phyloP scores from a whole-genome alignment of 257 asterid genomes.

The Primulina eburnea region DNA sequence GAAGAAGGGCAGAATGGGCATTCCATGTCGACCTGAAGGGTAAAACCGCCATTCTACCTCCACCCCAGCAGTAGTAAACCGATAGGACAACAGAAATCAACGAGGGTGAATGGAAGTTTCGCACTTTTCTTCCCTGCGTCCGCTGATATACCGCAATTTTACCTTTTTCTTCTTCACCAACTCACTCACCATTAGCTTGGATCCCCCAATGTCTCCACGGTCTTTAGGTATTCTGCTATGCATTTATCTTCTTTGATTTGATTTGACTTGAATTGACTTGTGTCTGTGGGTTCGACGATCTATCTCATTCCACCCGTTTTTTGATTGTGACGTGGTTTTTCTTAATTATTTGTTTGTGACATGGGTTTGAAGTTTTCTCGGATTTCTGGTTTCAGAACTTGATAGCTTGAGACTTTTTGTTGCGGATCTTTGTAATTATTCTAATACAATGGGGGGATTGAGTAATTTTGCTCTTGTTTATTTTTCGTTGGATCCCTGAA shows the following conservation, averaged over 20 bases:
- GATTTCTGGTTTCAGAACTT: background rate
- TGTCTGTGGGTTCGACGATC: background rate
- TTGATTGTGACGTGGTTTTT: background rate
- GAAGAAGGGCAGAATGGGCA: background rate
- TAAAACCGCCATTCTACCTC: background rate
- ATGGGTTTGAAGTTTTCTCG: background rate
- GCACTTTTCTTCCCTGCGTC: background rate
- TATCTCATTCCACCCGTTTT: background rate
- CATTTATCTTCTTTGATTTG: background rate
- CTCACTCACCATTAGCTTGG: background rate
- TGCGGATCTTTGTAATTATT: constrained; percentile 1
- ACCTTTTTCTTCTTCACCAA: background rate
- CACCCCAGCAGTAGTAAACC: background rate
- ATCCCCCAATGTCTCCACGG: background rate
- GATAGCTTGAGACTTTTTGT: background rate
- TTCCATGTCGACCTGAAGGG: background rate
- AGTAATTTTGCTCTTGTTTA: constrained; percentile 9
- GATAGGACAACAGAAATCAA: background rate
- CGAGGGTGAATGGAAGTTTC: background rate
- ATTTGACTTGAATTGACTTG: background rate
- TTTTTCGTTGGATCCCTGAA: constrained; percentile 35
- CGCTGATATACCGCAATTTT: background rate
- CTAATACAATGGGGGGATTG: constrained; percentile 14
- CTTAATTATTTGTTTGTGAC: background rate
- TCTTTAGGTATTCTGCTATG: background rate